Evolutionary conservation across 2,329 filamentous ascomycete species (phyloP).

Genomic region (Blumeriella jaapii): DNA sequence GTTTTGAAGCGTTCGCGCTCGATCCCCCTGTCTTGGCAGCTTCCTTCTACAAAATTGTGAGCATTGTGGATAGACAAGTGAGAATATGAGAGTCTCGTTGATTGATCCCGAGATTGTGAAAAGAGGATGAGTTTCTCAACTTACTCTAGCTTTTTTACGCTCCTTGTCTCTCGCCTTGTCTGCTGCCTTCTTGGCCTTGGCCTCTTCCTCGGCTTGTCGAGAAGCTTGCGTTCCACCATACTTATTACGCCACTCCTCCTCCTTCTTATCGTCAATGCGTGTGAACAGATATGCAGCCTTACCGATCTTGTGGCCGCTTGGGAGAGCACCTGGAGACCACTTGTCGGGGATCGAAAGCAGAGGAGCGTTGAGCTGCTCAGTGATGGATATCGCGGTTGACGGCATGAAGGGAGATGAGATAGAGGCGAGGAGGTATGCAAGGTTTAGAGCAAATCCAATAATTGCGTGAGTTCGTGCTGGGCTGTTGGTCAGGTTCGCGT

Average conservation of each 20-base stretch:
- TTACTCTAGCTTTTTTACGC: constrained; percentile 34
- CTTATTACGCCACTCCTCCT: constrained; percentile 68
- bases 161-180: constrained; percentile 33
- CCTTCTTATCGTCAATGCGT: constrained; percentile 72
- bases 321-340: constrained; percentile 51
- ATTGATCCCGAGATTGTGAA: background rate
- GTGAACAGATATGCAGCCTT: constrained; percentile 70
- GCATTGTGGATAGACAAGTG: background rate
- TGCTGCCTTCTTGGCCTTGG: constrained; percentile 29
- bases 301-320: constrained; percentile 69
- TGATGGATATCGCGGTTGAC: constrained; percentile 61
- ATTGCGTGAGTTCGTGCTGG: constrained; percentile 30
- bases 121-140: background rate
- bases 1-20: constrained; percentile 1
- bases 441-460: constrained; percentile 71
- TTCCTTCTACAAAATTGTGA: constrained; percentile 7
- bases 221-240: constrained; percentile 58
- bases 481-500: constrained; percentile 29
- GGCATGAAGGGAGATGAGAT: constrained; percentile 80
- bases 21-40: constrained; percentile 10
- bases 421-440: constrained; percentile 69
- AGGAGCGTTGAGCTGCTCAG: constrained; percentile 56
- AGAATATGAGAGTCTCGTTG: background rate
- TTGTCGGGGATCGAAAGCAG: constrained; percentile 52
- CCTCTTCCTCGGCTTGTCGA: constrained; percentile 61